Evolutionary conservation across 257 asterid genomes (phyloP).

Genomic region (Solanum sejunctum): DNA sequence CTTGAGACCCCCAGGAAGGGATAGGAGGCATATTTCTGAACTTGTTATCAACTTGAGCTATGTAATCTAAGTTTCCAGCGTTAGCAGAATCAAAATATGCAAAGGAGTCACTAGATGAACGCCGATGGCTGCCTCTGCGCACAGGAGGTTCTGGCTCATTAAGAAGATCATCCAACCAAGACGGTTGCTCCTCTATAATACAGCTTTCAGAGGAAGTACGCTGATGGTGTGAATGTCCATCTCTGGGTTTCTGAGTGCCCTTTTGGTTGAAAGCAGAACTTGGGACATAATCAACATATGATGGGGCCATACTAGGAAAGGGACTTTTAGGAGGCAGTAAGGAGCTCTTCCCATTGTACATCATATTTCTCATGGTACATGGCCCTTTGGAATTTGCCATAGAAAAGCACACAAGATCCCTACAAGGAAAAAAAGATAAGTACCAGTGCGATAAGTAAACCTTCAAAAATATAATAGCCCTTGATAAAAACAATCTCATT

Average conservation of each 20-base stretch:
- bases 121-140: slow-evolving; percentile 32
- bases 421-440: neutral
- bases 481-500: neutral
- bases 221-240: slow-evolving; percentile 24
- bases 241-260: slow-evolving; percentile 27
- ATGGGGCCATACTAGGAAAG: slow-evolving; percentile 58
- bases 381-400: slow-evolving; percentile 82
- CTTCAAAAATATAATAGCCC: neutral
- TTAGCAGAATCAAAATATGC: slow-evolving; percentile 14
- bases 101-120: slow-evolving; percentile 43
- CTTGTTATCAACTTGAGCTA: slow-evolving; percentile 46
- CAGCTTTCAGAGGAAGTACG: slow-evolving; percentile 40
- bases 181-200: slow-evolving; percentile 38
- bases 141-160: slow-evolving; percentile 45
- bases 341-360: slow-evolving; percentile 54
- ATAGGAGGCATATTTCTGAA: slow-evolving; percentile 27
- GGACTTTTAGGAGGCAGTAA: slow-evolving; percentile 94
- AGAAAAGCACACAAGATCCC: slow-evolving; percentile 33
- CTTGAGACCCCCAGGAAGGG: slow-evolving; percentile 68
- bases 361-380: slow-evolving; percentile 52
- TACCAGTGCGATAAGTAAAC: neutral
- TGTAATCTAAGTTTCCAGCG: neutral
- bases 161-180: slow-evolving; percentile 50
- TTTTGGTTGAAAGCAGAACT: slow-evolving; percentile 37
- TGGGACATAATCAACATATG: slow-evolving; percentile 55